Evolutionary conservation across 177 flowering plant genomes (phyloP), one percentile per base, ranked within the genome.

Genomic region (Tripterygium wilfordii): DNA sequence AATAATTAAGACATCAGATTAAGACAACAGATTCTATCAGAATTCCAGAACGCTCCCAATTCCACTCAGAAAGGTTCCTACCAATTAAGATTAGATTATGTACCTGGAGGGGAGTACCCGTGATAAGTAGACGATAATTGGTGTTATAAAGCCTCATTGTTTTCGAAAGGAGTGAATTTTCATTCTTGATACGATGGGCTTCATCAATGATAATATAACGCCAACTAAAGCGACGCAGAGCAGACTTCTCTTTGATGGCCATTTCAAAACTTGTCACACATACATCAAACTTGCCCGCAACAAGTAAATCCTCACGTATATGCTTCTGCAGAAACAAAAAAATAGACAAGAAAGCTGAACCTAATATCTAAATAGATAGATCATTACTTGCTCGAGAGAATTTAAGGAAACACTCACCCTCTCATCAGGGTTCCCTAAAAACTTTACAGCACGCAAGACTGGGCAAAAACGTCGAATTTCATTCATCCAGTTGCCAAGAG

Each of bases 81-180:
- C 2, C 4, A 0, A 25, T 22, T 15, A 9, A 21, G 17, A 10
- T 13, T 16, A 8, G 13, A 42, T 30, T 3, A 22, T n/a, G 25
- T 78, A 89, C 99, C 97, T 94, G 99, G 64, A 94, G 96, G 3
- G 99, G 99, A 22, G 99, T 94, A 23, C 99, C 99, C 0, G 99
- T 90, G 29, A 94, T 94, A 42, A 94, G 87, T 59, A 94, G 95
- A 27, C 96, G 88, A 54, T 79, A 94, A 59, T 94, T 94, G 45
- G 99, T 88, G 43, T 43, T 87, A 63, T 71, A 94, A 5, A 90
- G 75, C 50, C 99, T 88, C 97, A 94, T 94, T 35, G 97, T 90
- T 61, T 90, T 94, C 18, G 99, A 90, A 41, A 94, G 92, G 43
- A 90, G 88, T 14, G 99, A 94, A 62, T 94, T 94, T 56, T 94